Percentiles rank a stretch among this genome's conserved stretches.
phyloP scores from a whole-genome alignment of 352 stramenopile species.

The Pilasporangium apinafurcum region DNA sequence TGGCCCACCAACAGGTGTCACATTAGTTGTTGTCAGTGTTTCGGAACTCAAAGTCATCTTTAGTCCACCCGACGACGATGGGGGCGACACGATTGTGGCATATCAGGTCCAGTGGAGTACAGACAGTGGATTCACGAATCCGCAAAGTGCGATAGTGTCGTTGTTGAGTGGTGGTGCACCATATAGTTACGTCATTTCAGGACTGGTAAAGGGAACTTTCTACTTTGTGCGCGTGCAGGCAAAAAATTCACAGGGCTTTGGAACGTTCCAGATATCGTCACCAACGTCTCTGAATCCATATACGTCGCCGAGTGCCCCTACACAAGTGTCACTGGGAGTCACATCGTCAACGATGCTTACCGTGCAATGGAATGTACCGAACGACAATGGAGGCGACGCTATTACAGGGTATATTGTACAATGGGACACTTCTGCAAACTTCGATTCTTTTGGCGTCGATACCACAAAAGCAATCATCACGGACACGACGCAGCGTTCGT shows the following conservation, averaged over 20 bases:
- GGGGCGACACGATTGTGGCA: slow-evolving; percentile 81
- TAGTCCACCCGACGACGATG: slow-evolving; percentile 75
- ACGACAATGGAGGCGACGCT: slow-evolving; percentile 84
- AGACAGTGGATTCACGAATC: slow-evolving; percentile 56
- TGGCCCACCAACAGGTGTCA: slow-evolving; percentile 63
- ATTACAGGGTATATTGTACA: slow-evolving; percentile 89
- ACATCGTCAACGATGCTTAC: slow-evolving; percentile 90
- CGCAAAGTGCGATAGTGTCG: slow-evolving; percentile 27
- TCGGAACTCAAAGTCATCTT: slow-evolving; percentile 90
- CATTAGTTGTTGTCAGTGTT: slow-evolving; percentile 54
- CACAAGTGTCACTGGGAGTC: slow-evolving; percentile 64
- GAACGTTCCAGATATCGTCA: slow-evolving; percentile 81
- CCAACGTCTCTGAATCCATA: slow-evolving; percentile 89
- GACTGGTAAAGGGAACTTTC: slow-evolving; percentile 49
- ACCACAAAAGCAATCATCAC: slow-evolving; percentile 53
- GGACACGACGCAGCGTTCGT: slow-evolving; percentile 58
- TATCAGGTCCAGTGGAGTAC: slow-evolving; percentile 93
- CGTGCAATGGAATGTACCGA: slow-evolving; percentile 76
- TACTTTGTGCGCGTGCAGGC: slow-evolving; percentile 77
- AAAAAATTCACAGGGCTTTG: slow-evolving; percentile 63
- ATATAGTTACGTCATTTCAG: slow-evolving; percentile 49
- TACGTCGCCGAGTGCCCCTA: slow-evolving; percentile 84
- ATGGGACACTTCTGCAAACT: slow-evolving; percentile 88
- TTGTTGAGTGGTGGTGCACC: slow-evolving; percentile 52
- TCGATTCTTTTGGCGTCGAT: slow-evolving; percentile 73